A percentile compares a stretch with the other conserved stretches of the same genome.
These are phyloP conservation scores for Suaeda aralocaspica DNA, from an alignment of 148 eudicot species.

Conservation along the genomic window DNA sequence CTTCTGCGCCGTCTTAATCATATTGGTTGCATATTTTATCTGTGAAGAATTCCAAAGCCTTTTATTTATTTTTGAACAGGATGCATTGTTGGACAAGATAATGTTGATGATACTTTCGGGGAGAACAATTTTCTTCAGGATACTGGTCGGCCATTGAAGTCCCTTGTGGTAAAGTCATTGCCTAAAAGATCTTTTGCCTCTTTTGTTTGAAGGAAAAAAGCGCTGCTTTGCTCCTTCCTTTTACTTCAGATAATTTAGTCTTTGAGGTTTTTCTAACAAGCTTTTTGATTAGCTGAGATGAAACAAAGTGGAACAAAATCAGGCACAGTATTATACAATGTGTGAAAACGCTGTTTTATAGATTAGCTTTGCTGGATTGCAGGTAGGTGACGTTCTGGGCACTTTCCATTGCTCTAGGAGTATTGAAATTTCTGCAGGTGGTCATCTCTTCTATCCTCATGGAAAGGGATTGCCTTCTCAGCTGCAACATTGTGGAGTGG, in stretches of 20 bases:
- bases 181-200: neutral
- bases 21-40: neutral
- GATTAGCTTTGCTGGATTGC: conserved; percentile 11
- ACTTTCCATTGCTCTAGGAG: conserved; percentile 41
- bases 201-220: too few relatives aligned
- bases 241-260: too few relatives aligned
- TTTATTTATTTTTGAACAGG: conserved; percentile 38
- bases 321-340: too few relatives aligned
- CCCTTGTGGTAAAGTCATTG: conserved; percentile 67
- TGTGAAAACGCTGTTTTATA: neutral
- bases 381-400: conserved; percentile 70
- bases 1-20: neutral
- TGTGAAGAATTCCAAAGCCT: neutral
- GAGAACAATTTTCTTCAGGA: conserved; percentile 45
- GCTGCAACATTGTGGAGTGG: conserved; percentile 41
- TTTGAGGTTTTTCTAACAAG: too few relatives aligned
- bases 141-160: conserved; percentile 63
- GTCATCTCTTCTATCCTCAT: conserved; percentile 68
- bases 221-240: too few relatives aligned
- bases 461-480: conserved; percentile 69
- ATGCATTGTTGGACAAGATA: conserved; percentile 70
- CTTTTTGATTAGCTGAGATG: too few relatives aligned
- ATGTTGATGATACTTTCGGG: conserved; percentile 61
- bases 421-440: conserved; percentile 50
- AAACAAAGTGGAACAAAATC: too few relatives aligned